These are phyloP conservation scores for Tylopilus balloui DNA, from an alignment of 768 basidiomycete species.

Conservation along the genomic window DNA sequence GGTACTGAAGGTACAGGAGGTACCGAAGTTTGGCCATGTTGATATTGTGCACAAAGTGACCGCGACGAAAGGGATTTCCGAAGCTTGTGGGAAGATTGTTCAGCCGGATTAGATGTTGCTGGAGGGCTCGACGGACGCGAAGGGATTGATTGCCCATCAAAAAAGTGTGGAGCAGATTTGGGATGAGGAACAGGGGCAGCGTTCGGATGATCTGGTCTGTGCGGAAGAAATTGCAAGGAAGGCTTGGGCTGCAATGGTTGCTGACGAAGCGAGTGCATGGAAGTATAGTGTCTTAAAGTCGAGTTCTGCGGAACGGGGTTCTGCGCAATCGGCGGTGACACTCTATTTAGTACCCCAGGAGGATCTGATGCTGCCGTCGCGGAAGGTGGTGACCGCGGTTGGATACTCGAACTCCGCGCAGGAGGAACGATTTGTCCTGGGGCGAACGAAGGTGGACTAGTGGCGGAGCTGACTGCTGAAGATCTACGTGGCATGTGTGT, in stretches of 20 bases:
- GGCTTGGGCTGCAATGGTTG: constrained; percentile 22
- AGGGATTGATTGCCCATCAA: constrained; percentile 9
- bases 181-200: constrained; percentile 13
- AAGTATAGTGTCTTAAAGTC: constrained; percentile 20
- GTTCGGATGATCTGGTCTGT: constrained; percentile 11
- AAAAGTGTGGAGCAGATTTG: constrained; percentile 12
- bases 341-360: constrained; percentile 15
- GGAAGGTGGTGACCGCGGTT: constrained; percentile 23
- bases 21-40: constrained; percentile 33
- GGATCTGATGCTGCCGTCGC: constrained; percentile 18
- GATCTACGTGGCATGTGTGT: constrained; percentile 23
- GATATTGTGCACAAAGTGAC: constrained; percentile 53
- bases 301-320: constrained; percentile 5
- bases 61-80: constrained; percentile 56
- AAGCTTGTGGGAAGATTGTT: constrained; percentile 35
- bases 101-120: constrained; percentile 38
- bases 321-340: constrained; percentile 16
- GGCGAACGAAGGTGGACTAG: constrained; percentile 29
- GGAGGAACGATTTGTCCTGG: constrained; percentile 38
- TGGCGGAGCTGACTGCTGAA: constrained; percentile 15
- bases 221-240: constrained; percentile 12
- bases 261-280: constrained; percentile 29
- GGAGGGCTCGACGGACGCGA: constrained; percentile 12
- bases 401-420: constrained; percentile 35
- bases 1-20: constrained; percentile 40